Conservation (phyloP, 2,329 filamentous ascomycete genomes). For the Sphaerulina vaccinii region DNA sequence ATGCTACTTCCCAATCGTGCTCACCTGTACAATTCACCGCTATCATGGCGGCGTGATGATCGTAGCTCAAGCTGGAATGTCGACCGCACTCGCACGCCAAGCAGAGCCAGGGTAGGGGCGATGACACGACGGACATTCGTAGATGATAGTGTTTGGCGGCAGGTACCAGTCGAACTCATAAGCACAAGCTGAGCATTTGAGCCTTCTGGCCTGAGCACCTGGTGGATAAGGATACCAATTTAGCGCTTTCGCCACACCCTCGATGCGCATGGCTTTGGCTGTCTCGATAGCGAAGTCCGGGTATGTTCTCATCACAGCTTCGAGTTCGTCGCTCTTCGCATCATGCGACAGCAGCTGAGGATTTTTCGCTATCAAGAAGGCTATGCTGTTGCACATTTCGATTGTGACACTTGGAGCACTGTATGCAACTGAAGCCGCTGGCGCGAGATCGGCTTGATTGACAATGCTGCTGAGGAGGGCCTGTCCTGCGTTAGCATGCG, state of each 20-base stretch:
- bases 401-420: not conserved
- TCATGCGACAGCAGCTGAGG: not conserved
- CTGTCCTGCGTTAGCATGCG: not conserved
- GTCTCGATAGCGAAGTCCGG: not conserved
- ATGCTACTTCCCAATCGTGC: too few relatives aligned
- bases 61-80: not conserved
- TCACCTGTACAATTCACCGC: too few relatives aligned
- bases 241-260: too few relatives aligned
- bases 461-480: not conserved
- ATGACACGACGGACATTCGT: not conserved
- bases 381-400: not conserved
- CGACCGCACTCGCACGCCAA: not conserved
- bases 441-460: not conserved
- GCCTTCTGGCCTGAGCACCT: not conserved
- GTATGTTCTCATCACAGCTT: not conserved
- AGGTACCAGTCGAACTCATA: not conserved
- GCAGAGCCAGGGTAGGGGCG: not conserved
- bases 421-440: not conserved
- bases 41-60: too few relatives aligned
- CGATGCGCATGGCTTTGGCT: not conserved
- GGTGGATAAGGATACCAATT: not conserved
- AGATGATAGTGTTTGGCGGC: not conserved
- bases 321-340: not conserved
- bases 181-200: not conserved
- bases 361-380: not conserved